Percentiles rank a stretch among this genome's conserved stretches.
These are phyloP conservation scores for Pseudevernia furfuracea DNA, from an alignment of 495 filamentous ascomycete species.

Conservation along the genomic window DNA sequence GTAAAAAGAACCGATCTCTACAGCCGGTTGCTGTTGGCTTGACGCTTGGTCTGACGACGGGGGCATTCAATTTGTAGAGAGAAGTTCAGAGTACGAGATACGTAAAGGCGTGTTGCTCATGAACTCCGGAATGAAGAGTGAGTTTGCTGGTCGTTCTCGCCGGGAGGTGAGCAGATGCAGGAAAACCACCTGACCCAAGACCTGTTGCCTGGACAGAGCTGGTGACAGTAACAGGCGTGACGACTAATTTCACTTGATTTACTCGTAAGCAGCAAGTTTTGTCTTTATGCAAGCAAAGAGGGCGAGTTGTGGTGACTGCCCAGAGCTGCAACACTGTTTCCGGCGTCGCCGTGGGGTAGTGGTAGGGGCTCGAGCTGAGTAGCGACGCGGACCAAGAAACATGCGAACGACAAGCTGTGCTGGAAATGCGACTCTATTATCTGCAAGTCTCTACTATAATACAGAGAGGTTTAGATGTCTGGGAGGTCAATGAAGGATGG, in stretches of 20 bases:
- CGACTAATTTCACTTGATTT: background rate
- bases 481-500: conserved; percentile 8
- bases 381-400: background rate
- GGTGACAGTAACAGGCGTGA: conserved; percentile 15
- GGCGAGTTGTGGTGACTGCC: background rate
- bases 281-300: background rate
- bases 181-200: conserved; percentile 11
- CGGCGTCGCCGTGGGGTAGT: too few species aligned
- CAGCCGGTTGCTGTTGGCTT: conserved; percentile 19
- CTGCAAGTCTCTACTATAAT: background rate
- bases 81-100: conserved; percentile 1
- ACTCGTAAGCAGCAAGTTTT: background rate
- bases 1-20: conserved; percentile 11
- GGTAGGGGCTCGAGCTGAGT: background rate
- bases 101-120: conserved; percentile 2
- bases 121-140: background rate
- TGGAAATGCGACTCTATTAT: background rate
- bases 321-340: background rate
- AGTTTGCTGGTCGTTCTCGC: conserved; percentile 7
- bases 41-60: conserved; percentile 23
- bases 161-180: background rate
- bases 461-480: background rate
- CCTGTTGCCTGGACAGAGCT: conserved; percentile 11
- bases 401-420: conserved; percentile 7
- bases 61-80: conserved; percentile 28